Percentiles rank a stretch among this genome's conserved stretches.
These are phyloP conservation scores for Oryza meyeriana DNA, from an alignment of 176 grass and related monocot species.

Conservation along the genomic window DNA sequence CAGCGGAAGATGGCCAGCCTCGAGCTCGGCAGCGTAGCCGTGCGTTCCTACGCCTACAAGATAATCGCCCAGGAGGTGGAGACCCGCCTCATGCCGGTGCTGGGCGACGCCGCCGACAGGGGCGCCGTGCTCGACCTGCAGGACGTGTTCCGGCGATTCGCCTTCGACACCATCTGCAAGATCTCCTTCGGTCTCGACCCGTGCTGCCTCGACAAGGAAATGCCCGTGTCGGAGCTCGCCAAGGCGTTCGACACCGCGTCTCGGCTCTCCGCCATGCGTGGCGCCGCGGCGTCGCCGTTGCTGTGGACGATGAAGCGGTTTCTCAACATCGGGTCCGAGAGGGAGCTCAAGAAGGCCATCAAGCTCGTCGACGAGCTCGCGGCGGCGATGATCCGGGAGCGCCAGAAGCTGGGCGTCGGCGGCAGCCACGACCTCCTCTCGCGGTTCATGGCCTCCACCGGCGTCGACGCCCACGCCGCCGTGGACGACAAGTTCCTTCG, in stretches of 20 bases:
- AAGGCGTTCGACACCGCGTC: constrained; percentile 65
- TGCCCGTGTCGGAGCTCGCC: constrained; percentile 47
- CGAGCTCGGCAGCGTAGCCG: constrained; percentile 63
- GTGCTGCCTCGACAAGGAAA: constrained; percentile 29
- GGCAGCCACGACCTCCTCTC: constrained; percentile 66
- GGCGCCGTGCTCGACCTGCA: constrained; percentile 48
- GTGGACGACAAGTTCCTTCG: constrained; percentile 66
- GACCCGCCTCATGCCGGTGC: constrained; percentile 44
- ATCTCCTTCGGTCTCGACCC: constrained; percentile 82
- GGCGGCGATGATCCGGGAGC: constrained; percentile 42
- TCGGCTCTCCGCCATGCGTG: constrained; percentile 49
- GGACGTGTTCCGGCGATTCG: constrained; percentile 79
- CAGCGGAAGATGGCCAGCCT: constrained; percentile 88
- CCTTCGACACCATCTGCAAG: constrained; percentile 88
- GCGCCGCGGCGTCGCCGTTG: constrained; percentile 23
- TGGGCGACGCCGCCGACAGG: constrained; percentile 3
- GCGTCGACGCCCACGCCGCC: background rate
- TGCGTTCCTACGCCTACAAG: constrained; percentile 51
- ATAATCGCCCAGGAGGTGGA: constrained; percentile 53
- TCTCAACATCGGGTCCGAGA: constrained; percentile 68
- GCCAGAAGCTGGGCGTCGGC: constrained; percentile 39
- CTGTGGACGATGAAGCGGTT: constrained; percentile 65
- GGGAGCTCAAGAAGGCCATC: constrained; percentile 55
- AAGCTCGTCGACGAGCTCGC: constrained; percentile 49
- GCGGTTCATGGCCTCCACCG: constrained; percentile 48